These are phyloP conservation scores for Rutstroemia sp. DNA, from an alignment of 2,329 filamentous ascomycete species.

Conservation along the genomic window DNA sequence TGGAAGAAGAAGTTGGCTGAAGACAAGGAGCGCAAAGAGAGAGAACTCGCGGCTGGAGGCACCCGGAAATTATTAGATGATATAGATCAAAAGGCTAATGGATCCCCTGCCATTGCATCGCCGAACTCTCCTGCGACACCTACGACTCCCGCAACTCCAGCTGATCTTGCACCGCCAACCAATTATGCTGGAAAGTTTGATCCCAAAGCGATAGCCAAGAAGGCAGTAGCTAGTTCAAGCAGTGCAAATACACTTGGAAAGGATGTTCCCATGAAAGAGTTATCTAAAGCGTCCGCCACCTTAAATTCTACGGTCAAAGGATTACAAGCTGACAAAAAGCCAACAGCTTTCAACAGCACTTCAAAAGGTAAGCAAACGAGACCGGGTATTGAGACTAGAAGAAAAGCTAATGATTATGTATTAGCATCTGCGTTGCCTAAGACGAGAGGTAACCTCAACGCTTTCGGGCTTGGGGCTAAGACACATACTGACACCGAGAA, in stretches of 20 bases:
- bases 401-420: slow-evolving; percentile 13
- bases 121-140: slow-evolving; percentile 44
- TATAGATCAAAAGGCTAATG: slow-evolving; percentile 62
- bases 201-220: slow-evolving; percentile 79
- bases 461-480: slow-evolving; percentile 74
- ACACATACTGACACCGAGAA: slow-evolving; percentile 58
- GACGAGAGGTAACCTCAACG: slow-evolving; percentile 66
- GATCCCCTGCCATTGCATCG: slow-evolving; percentile 36
- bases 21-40: slow-evolving; percentile 65
- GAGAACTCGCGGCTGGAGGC: slow-evolving; percentile 57
- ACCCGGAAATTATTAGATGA: slow-evolving; percentile 62
- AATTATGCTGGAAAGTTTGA: slow-evolving; percentile 76
- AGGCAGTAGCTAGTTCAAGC: slow-evolving; percentile 53
- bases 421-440: slow-evolving; percentile 50
- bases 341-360: slow-evolving; percentile 34
- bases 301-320: slow-evolving; percentile 33
- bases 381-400: not conserved
- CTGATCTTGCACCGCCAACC: slow-evolving; percentile 43
- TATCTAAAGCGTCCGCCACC: slow-evolving; percentile 38
- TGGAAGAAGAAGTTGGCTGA: slow-evolving; percentile 87
- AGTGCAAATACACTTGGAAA: slow-evolving; percentile 47
- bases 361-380: slow-evolving; percentile 29
- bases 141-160: slow-evolving; percentile 33
- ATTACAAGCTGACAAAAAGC: slow-evolving; percentile 36
- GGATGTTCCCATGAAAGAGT: slow-evolving; percentile 43